A percentile compares a stretch with the other conserved stretches of the same genome.
phyloP scores from a whole-genome alignment of 192 early-diverging fungal species.

The Chytriomyces sp. region DNA sequence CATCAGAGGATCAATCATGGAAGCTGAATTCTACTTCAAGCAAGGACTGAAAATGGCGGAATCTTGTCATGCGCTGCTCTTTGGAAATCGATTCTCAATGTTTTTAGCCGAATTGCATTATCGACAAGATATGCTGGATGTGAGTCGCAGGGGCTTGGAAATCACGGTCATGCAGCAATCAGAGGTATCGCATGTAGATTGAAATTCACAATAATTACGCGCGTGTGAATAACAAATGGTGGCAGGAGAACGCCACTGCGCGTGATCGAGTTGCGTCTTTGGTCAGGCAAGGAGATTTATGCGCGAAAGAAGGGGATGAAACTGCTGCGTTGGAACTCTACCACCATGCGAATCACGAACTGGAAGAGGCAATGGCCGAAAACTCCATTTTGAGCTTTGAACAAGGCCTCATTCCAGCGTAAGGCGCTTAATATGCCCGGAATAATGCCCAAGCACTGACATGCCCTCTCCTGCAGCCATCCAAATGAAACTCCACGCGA shows the following conservation, averaged over 20 bases:
- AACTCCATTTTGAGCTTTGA: constrained; percentile 48
- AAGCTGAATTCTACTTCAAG: constrained; percentile 68
- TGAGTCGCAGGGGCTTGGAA: background rate
- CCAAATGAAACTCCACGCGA: constrained; percentile 56
- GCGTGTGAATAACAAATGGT: constrained; percentile 22
- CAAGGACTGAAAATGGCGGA: constrained; percentile 63
- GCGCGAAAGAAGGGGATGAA: constrained; percentile 42
- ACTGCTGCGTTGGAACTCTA: constrained; percentile 59
- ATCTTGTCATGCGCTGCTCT: constrained; percentile 42
- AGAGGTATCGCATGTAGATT: constrained; percentile 1
- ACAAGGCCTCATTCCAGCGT: background rate
- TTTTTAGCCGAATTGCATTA: constrained; percentile 60
- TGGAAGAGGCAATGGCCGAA: constrained; percentile 60
- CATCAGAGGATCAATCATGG: constrained; percentile 60
- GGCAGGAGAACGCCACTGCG: constrained; percentile 36
- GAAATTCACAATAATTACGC: constrained; percentile 29
- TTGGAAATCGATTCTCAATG: constrained; percentile 46
- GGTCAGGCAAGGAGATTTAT: constrained; percentile 57
- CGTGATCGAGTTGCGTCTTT: constrained; percentile 37
- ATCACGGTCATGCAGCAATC: background rate
- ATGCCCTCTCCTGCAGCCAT: too few relatives aligned
- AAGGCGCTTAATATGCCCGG: background rate
- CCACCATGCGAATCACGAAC: constrained; percentile 48
- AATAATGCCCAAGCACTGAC: background rate
- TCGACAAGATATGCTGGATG: constrained; percentile 46